phyloP scores from a whole-genome alignment of 768 basidiomycete genomes.

The Russula griseocarnosa region DNA sequence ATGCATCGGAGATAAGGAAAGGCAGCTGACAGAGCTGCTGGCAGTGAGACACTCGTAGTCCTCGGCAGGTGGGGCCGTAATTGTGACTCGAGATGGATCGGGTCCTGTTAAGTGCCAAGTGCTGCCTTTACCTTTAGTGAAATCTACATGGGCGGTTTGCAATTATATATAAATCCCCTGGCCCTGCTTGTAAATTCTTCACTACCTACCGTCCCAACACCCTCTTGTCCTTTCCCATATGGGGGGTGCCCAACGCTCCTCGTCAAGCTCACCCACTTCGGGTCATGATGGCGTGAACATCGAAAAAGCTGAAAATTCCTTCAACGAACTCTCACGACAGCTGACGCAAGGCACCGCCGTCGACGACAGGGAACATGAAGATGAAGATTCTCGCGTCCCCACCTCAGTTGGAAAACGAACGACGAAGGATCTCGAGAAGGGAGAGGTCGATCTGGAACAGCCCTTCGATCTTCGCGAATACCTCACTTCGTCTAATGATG shows the following conservation, averaged over 20 bases:
- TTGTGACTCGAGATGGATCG: conserved; percentile 10
- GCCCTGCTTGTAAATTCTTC: neutral
- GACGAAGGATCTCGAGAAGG: conserved; percentile 41
- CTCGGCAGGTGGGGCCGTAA: neutral
- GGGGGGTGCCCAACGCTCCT: conserved; percentile 8
- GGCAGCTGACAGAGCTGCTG: neutral
- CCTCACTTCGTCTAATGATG: conserved; percentile 64
- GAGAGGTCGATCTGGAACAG: conserved; percentile 38
- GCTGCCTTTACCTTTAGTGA: neutral
- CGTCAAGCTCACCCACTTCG: neutral
- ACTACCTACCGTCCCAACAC: neutral
- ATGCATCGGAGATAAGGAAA: conserved; percentile 6
- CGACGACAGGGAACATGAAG: neutral
- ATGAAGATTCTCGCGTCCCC: neutral
- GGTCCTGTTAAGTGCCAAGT: neutral
- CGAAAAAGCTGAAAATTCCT: conserved; percentile 15
- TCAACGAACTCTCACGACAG: conserved; percentile 25
- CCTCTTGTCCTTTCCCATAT: neutral
- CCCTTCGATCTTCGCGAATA: conserved; percentile 68
- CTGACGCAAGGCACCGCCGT: conserved; percentile 21
- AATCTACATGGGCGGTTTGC: neutral
- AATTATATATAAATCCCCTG: neutral
- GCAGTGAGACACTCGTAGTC: no score
- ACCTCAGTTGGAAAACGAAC: no score
- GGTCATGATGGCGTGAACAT: conserved; percentile 12